Evolutionary conservation across 768 basidiomycete species (phyloP).

Genomic region (Trametes sanguinea): DNA sequence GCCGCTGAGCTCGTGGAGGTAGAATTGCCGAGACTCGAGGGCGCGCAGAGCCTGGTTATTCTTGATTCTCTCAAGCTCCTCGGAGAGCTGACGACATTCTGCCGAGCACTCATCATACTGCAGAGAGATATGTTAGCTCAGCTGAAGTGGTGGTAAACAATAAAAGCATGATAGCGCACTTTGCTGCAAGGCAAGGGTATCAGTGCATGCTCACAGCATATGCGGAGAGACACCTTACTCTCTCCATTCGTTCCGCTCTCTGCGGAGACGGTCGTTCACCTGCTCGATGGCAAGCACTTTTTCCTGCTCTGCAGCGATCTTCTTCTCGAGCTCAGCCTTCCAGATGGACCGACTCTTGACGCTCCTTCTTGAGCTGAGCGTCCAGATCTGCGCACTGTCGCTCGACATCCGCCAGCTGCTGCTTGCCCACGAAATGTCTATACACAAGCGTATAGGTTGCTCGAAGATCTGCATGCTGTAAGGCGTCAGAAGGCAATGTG

Average conservation of each 20-base stretch:
- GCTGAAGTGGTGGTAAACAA: neutral
- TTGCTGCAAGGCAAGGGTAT: constrained; percentile 22
- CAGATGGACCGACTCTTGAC: constrained; percentile 43
- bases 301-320: constrained; percentile 52
- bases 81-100: constrained; percentile 26
- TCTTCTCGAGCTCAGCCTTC: constrained; percentile 43
- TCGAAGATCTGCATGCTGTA: constrained; percentile 30
- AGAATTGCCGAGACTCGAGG: constrained; percentile 22
- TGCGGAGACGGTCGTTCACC: constrained; percentile 49
- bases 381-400: constrained; percentile 21
- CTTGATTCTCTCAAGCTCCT: constrained; percentile 26
- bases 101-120: constrained; percentile 25
- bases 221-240: constrained; percentile 18
- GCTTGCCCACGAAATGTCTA: constrained; percentile 22
- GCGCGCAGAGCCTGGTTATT: constrained; percentile 11
- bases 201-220: neutral
- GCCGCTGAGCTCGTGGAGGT: constrained; percentile 19
- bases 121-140: neutral
- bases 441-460: constrained; percentile 27
- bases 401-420: constrained; percentile 15
- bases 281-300: constrained; percentile 54
- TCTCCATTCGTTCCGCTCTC: constrained; percentile 40
- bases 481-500: neutral
- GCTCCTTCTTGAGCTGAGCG: constrained; percentile 29
- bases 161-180: constrained; percentile 24